These are phyloP conservation scores for Ogataea henricii DNA, from an alignment of 805 yeast species.

Conservation along the genomic window DNA sequence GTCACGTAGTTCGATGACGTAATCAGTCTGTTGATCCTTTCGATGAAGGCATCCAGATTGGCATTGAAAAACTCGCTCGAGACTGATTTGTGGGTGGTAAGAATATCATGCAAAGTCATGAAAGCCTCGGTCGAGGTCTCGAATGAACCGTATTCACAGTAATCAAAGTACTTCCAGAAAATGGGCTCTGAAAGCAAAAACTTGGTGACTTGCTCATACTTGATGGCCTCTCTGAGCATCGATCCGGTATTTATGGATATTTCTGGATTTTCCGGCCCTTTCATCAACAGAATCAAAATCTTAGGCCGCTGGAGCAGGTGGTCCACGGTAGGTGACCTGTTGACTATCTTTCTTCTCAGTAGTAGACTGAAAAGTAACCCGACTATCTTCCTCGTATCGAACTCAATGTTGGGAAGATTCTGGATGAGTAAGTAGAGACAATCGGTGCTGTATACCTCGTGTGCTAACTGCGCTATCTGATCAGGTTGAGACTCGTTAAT, in stretches of 20 bases:
- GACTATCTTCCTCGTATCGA: conserved; percentile 88
- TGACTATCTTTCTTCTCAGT: conserved; percentile 75
- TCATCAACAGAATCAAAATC: conserved; percentile 60
- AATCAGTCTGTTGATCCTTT: conserved; percentile 66
- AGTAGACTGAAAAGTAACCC: conserved; percentile 70
- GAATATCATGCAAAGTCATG: conserved; percentile 68
- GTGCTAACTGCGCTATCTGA: conserved; percentile 72
- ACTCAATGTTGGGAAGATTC: conserved; percentile 69
- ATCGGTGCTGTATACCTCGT: conserved; percentile 75
- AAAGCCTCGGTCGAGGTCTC: conserved; percentile 91
- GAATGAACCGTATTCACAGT: conserved; percentile 74
- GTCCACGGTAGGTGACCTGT: conserved; percentile 83
- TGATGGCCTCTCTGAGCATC: conserved; percentile 82
- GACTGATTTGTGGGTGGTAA: conserved; percentile 67
- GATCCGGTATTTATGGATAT: conserved; percentile 73
- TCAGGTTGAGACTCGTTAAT: conserved; percentile 55
- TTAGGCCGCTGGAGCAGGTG: conserved; percentile 70
- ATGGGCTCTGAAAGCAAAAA: conserved; percentile 58
- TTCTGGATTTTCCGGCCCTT: conserved; percentile 74
- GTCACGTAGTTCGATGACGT: conserved; percentile 85
- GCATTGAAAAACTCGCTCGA: conserved; percentile 68
- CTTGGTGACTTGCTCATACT: conserved; percentile 68
- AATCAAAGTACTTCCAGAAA: conserved; percentile 83
- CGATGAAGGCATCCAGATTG: conserved; percentile 60
- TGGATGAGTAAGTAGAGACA: conserved; percentile 61